Conservation (phyloP, 2,329 filamentous ascomycete species). For the Calonectria hawksworthii region DNA sequence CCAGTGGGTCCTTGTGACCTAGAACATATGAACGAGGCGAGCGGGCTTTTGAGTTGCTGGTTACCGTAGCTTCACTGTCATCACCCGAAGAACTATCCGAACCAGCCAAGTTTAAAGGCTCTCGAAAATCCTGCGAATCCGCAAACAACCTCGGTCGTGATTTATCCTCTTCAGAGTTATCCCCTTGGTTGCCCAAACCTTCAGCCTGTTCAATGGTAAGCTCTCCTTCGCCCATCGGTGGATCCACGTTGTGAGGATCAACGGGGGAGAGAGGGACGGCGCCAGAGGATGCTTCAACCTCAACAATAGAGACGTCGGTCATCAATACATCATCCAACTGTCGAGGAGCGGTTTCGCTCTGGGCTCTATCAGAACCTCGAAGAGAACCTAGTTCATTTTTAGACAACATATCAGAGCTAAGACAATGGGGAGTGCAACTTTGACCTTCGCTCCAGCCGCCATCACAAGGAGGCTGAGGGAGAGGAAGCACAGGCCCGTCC, state of each 20-base stretch:
- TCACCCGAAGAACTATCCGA: not conserved
- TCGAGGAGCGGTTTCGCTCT: not conserved
- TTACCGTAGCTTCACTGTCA: not conserved
- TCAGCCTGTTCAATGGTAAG: not conserved
- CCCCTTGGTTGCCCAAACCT: not conserved
- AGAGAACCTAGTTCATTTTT: not conserved
- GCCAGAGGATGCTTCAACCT: not conserved
- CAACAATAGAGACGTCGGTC: too few species aligned
- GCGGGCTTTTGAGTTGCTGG: not conserved
- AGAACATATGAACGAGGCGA: not conserved
- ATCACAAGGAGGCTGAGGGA: too few species aligned
- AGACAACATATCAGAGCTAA: not conserved
- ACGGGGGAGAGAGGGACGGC: too few species aligned
- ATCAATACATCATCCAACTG: not conserved
- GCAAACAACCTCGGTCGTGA: not conserved
- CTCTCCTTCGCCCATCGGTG: not conserved
- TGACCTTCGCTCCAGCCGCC: not conserved
- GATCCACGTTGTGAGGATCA: not conserved
- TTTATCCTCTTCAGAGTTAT: not conserved
- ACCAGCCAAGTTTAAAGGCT: not conserved
- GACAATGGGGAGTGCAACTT: not conserved
- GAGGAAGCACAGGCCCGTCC: not conserved
- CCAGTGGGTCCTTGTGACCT: not conserved
- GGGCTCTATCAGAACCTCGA: not conserved
- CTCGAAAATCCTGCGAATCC: not conserved